Conservation (phyloP, 768 basidiomycete genomes). For the Neoboletus brunneissimus region DNA sequence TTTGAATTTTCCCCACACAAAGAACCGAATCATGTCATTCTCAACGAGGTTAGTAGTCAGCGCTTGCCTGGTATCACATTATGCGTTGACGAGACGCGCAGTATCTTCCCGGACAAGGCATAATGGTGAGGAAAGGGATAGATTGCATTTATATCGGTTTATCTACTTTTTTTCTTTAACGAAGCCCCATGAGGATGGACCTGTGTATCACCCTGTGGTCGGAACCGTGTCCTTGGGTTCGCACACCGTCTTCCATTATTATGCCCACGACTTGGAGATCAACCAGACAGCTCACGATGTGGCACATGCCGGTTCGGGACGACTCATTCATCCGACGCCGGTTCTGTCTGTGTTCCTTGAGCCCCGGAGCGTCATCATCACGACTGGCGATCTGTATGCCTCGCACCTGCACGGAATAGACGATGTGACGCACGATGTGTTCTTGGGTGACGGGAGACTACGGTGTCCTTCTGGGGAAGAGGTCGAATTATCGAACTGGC, state of each 20-base stretch:
- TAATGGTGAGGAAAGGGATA: slow-evolving; percentile 60
- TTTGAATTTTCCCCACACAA: slow-evolving; percentile 64
- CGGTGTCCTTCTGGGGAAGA: slow-evolving; percentile 28
- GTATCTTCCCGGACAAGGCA: slow-evolving; percentile 90
- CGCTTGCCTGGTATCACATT: slow-evolving; percentile 1
- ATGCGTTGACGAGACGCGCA: slow-evolving; percentile 30
- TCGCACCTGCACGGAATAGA: slow-evolving; percentile 82
- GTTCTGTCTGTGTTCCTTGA: slow-evolving; percentile 76
- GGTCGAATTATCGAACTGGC: slow-evolving; percentile 55
- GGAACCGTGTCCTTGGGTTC: slow-evolving; percentile 88
- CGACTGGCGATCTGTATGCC: slow-evolving; percentile 64
- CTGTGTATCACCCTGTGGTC: slow-evolving; percentile 82
- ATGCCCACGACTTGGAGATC: slow-evolving; percentile 46
- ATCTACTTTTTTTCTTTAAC: slow-evolving; percentile 1
- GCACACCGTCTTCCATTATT: slow-evolving; percentile 82
- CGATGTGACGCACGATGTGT: slow-evolving; percentile 48
- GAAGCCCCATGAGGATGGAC: slow-evolving; percentile 92
- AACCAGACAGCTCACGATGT: slow-evolving; percentile 14
- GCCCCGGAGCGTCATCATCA: slow-evolving; percentile 81
- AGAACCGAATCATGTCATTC: slow-evolving; percentile 82
- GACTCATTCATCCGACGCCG: slow-evolving; percentile 61
- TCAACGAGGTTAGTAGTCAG: slow-evolving; percentile 65
- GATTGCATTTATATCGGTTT: slow-evolving; percentile 6
- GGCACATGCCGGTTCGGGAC: slow-evolving; percentile 37
- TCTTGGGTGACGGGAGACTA: slow-evolving; percentile 27